Conservation (phyloP, 2,329 filamentous ascomycete genomes). For the Sarocladiaceae sp. region DNA sequence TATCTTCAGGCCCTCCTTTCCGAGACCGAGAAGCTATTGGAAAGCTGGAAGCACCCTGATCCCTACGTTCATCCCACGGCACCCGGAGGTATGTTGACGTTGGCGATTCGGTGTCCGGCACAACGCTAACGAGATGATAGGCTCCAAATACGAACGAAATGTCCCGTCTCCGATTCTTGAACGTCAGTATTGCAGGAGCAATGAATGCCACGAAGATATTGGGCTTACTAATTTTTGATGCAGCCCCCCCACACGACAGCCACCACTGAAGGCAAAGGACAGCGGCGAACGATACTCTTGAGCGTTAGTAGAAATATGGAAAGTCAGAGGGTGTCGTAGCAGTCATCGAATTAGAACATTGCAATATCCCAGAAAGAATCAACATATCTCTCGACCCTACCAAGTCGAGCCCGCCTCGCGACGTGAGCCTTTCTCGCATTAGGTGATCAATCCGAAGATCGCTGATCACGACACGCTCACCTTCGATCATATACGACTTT, state of each 20-base stretch:
- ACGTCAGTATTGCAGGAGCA: slow-evolving; percentile 65
- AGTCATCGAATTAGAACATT: too few relatives aligned
- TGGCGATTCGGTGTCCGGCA: background rate
- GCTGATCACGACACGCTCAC: too few relatives aligned
- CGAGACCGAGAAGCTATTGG: slow-evolving; percentile 82
- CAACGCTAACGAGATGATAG: slow-evolving; percentile 38
- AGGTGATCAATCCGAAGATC: too few relatives aligned
- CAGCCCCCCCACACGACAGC: slow-evolving; percentile 5
- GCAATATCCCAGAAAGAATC: too few relatives aligned
- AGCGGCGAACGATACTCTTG: background rate
- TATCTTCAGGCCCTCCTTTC: slow-evolving; percentile 66
- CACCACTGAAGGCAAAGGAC: slow-evolving; percentile 1
- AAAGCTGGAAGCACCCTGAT: slow-evolving; percentile 97
- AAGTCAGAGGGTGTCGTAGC: too few relatives aligned
- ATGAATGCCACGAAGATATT: background rate
- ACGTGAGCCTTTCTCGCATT: too few relatives aligned
- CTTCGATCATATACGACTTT: too few relatives aligned
- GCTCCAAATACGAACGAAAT: slow-evolving; percentile 96
- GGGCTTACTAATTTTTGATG: background rate
- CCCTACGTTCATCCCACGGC: slow-evolving; percentile 86
- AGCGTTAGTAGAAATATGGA: background rate
- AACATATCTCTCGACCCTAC: too few relatives aligned
- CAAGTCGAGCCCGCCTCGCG: too few relatives aligned
- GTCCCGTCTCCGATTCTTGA: slow-evolving; percentile 74
- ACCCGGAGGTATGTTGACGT: slow-evolving; percentile 68